Evolutionary conservation across 352 stramenopile genomes (phyloP), one percentile per base, ranked within the genome.

Genomic region (Thalassiosira livingstoniorum): DNA sequence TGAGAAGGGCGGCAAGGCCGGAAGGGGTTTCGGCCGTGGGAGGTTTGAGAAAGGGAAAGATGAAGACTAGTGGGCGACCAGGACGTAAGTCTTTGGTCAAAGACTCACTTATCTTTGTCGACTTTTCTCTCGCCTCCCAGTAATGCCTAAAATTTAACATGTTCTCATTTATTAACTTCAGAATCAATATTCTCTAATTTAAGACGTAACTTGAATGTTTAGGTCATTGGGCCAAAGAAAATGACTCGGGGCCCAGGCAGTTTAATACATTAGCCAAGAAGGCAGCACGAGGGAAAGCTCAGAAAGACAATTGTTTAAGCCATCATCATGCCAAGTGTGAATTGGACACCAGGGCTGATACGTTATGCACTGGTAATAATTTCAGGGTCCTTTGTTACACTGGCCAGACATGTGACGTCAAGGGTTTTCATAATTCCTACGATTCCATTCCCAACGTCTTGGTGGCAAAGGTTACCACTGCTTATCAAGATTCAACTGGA

Each of bases 341-440:
- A 60, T n/a, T 81, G 5, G 73, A 81, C 37, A 81, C 53, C 18
- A 47, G 54, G 45, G 62, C 73, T 35, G 62, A 75, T n/a, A 80
- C 71, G 11, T 62, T 55, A 51, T 80, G 62, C 23, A 25, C 27
- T 21, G 63, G 63, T 4, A 55, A 13, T 2, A 81, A 81, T 45
- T 81, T 31, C 31, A 13, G 13, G 21, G 13, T 65, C 4, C 21
- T 81, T 1, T 39, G 10, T 11, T n/a, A 25, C n/a, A 68, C 73
- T 55, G 73, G 53, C 10, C 18, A 75, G 42, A 35, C 29, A 10
- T 81, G 62, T 37, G 54, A 81, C 47, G 63, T 64, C 11, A 53
- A 29, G 42, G 63, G 73, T 3, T 81, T 75, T 18, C 63, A 75
- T 54, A 11, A 62, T 31, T 60, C 64, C n/a, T 69, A 75, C 5